Evolutionary conservation across 345 rosid species (phyloP), one percentile per base, ranked within the genome.

Genomic region (Citrus mangshanensis): DNA sequence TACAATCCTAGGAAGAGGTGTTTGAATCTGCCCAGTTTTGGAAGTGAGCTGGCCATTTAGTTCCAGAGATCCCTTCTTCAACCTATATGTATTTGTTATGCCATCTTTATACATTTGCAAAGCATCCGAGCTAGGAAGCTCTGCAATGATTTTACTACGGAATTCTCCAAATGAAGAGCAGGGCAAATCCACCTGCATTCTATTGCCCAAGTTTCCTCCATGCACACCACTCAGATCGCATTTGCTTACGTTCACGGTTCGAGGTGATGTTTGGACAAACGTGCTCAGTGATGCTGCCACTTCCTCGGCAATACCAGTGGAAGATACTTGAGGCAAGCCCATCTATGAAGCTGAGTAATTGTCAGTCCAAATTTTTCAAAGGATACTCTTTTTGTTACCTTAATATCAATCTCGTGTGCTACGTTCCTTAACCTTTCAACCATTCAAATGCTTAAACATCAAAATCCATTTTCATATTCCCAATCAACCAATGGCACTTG

Each of bases 291-390:
- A 77, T 32, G 85, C 83, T 70, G 85, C 73, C 58, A 77, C 74
- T 79, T 77, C 92, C 71, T 86, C 84, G 5, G 78, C 83, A 80
- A 77, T 68, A 73, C 81, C 88, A 77, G 64, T 54, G 19, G 91
- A 85, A 73, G 89, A 84, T 78, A 84, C 82, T 77, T 89, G 95
- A 3, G 93, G 93, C 85, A 91, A 86, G 34, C 95, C 93, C 93
- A 91, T 91, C 42, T 72, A 82, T 70, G 35, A 74, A 80, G 58
- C 34, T 70, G 12, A 74, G 32, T 42, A 37, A 67, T 9, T 9
- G 30, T 74, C 56, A 77, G 59, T 27, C 68, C 9, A 59, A 74
- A 79, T 56, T 72, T 54, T 46, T 22, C 74, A 22, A 76, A 46
- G 37, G 9, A 56, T 22, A 63, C 59, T 77, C 60, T 79, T 51